Percentiles rank a stretch among this genome's conserved stretches.
Evolutionary conservation across 192 early-diverging fungal genomes (phyloP).

Genomic region (Paraglomus brasilianum): DNA sequence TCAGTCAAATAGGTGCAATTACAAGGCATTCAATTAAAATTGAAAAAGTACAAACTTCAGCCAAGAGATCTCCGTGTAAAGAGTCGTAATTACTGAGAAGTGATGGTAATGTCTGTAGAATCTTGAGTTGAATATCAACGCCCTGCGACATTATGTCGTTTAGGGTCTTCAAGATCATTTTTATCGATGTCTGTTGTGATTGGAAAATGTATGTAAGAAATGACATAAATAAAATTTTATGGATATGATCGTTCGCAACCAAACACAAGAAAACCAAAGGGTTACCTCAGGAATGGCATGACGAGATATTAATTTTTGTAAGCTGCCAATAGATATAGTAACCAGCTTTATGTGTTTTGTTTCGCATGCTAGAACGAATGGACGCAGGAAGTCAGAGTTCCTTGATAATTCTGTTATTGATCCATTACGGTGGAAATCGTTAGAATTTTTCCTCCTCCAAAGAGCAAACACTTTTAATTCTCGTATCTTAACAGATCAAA

Average conservation of each 20-base stretch:
- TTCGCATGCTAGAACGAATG: conserved; percentile 85
- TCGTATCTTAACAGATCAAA: conserved; percentile 16
- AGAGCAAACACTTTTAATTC: background rate
- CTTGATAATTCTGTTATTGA: conserved; percentile 60
- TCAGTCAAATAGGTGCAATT: background rate
- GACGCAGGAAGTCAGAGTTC: conserved; percentile 75
- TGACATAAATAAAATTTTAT: background rate
- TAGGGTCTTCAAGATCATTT: conserved; percentile 65
- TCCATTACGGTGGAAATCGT: background rate
- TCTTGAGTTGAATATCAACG: conserved; percentile 89
- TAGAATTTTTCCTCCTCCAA: background rate
- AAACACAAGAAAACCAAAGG: background rate
- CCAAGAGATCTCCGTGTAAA: conserved; percentile 80
- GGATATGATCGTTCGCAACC: background rate
- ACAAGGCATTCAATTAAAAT: background rate
- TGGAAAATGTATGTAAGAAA: conserved; percentile 1
- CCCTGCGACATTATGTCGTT: conserved; percentile 66
- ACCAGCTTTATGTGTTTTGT: conserved; percentile 80
- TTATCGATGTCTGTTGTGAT: conserved; percentile 49
- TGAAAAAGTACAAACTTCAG: conserved; percentile 55
- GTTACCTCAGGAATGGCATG: conserved; percentile 71
- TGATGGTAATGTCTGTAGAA: conserved; percentile 89
- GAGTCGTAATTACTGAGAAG: conserved; percentile 77
- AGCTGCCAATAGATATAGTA: conserved; percentile 77
- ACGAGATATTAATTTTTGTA: conserved; percentile 76